Evolutionary conservation across 176 grass and related monocot species (phyloP).

Genomic region (Zoysia pacifica): DNA sequence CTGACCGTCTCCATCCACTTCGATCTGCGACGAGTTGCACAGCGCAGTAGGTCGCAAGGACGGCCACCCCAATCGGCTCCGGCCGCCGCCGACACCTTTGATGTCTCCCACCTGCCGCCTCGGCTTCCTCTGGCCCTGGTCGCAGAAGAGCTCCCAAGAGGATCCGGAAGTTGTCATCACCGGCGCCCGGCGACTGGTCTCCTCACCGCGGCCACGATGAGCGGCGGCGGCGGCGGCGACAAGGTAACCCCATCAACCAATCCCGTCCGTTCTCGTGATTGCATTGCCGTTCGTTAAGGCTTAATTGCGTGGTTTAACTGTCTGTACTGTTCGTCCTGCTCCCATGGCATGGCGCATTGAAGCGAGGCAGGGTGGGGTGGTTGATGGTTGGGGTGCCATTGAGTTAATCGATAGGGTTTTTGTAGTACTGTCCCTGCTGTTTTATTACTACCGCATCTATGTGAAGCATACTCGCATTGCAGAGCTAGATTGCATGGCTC

Average conservation of each 20-base stretch:
- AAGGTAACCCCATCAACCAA: conserved; percentile 31
- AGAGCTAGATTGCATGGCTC: neutral
- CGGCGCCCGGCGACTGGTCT: neutral
- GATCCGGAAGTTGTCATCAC: neutral
- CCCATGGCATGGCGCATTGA: conserved; percentile 18
- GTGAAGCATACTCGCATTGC: neutral
- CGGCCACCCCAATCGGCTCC: conserved; percentile 23
- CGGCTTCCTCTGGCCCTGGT: conserved; percentile 44
- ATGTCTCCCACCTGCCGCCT: conserved; percentile 52
- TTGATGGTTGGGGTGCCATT: conserved; percentile 25
- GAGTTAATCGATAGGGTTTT: conserved; percentile 33
- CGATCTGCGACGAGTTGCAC: neutral
- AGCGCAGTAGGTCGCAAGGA: conserved; percentile 21
- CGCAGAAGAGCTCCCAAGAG: conserved; percentile 36
- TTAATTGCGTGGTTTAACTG: conserved; percentile 3
- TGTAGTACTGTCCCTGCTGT: conserved; percentile 1
- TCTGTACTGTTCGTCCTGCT: neutral
- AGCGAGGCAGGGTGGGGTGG: neutral
- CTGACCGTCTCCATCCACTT: neutral
- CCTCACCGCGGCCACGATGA: conserved; percentile 48
- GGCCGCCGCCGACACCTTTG: conserved; percentile 30
- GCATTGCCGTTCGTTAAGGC: conserved; percentile 24
- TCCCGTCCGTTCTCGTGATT: neutral
- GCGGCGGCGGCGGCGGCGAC: conserved; percentile 46
- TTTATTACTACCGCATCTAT: conserved; percentile 8